Evolutionary conservation across 2,329 filamentous ascomycete genomes (phyloP), one percentile per base, ranked within the genome.

Genomic region (Myrmaecium sp.): DNA sequence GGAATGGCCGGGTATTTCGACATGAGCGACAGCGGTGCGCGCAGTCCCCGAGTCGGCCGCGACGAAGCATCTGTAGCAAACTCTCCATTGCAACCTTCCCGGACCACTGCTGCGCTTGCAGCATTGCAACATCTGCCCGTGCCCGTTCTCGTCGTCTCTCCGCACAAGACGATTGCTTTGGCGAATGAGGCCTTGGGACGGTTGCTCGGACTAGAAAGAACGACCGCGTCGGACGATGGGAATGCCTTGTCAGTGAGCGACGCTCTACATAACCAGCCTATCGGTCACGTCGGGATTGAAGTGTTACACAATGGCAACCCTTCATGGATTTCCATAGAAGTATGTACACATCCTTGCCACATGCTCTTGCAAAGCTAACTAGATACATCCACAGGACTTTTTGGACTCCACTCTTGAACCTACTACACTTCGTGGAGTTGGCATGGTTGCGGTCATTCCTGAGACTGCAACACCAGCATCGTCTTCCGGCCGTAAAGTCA

Each of bases 121-220:
- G 70, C 75, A 4, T 55, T 84, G 50, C 74, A 79, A 41, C 81
- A 78, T 42, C 57, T 84, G 4, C 79, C 78, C 0, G 68, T 80
- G 24, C 78, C 78, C 0, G 47, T 80, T 4, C 47, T 83, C 18
- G 69, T 84, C 1, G 53, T 84, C 18, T 74, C 73, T 26, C 67
- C 62, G 18, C 41, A 66, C 16, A 83, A 82, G 49, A 77, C 72
- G 0, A 64, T 83, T 3, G 62, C 78, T 1, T 49, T 83, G 21
- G 77, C 75, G 17, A 84, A 84, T 39, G 74, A 82, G 37, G 72
- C 78, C 12, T 74, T 82, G 66, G 74, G 70, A 1, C 62, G 69
- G 29, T 52, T 84, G 39, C 52, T 84, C 13, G 73, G 69, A 4
- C 57, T 78, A 25, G 57, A 68, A 14, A 48, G 56, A 13, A 40